Percentiles rank a stretch among this genome's conserved stretches.
These are phyloP conservation scores for Gonium pectorale DNA, from an alignment of 139 green algal genomes.

Conservation along the genomic window DNA sequence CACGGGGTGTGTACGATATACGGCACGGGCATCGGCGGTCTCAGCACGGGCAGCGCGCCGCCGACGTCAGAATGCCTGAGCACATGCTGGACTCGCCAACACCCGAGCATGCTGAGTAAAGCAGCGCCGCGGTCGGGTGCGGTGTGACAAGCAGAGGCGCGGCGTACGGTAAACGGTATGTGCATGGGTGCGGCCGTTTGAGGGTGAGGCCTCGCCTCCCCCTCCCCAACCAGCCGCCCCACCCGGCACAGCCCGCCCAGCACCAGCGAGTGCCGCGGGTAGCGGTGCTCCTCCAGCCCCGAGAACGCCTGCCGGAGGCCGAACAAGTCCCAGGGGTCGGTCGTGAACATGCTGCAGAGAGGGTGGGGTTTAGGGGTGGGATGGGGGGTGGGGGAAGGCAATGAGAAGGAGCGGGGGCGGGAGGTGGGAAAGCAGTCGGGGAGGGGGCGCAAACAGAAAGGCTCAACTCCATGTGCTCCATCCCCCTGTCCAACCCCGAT, in stretches of 20 bases:
- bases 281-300: background rate
- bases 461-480: too few species aligned
- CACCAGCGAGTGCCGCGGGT: background rate
- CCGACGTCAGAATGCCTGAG: background rate
- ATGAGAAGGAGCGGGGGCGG: background rate
- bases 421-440: background rate
- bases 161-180: background rate
- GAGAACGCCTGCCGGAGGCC: background rate
- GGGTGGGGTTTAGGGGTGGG: background rate
- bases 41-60: background rate
- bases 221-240: background rate
- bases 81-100: background rate
- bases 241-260: background rate
- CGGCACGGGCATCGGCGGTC: too few species aligned
- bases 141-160: background rate
- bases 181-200: background rate
- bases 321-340: background rate
- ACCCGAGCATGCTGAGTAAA: background rate
- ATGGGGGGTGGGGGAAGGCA: background rate
- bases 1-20: too few species aligned
- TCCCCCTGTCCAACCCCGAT: too few species aligned
- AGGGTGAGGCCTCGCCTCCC: background rate
- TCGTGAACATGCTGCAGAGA: background rate
- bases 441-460: background rate
- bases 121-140: background rate